These are phyloP conservation scores for Cinnamomum micranthum DNA, from an alignment of 164 flowering plant species.

Conservation along the genomic window DNA sequence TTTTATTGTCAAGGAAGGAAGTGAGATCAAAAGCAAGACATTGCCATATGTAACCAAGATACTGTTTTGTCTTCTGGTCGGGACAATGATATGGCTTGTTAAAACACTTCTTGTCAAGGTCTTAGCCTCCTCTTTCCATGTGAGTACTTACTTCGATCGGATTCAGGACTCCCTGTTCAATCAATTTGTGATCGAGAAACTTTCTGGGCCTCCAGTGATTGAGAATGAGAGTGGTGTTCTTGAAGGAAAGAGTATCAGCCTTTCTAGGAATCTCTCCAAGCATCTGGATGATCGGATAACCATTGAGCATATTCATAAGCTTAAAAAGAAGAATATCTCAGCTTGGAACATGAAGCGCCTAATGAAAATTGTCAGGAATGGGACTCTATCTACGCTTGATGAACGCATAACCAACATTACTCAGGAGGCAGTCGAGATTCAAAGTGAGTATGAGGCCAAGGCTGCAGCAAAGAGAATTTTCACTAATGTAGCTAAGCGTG, in stretches of 20 bases:
- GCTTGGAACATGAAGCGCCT: constrained; percentile 79
- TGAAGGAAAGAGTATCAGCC: constrained; percentile 25
- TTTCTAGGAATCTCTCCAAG: constrained; percentile 27
- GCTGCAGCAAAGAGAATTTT: constrained; percentile 60
- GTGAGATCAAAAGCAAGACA: constrained; percentile 23
- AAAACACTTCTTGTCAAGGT: constrained; percentile 53
- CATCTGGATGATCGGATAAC: constrained; percentile 36
- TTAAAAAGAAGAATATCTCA: constrained; percentile 59
- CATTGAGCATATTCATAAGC: constrained; percentile 54
- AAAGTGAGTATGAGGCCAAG: constrained; percentile 52
- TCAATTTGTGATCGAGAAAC: constrained; percentile 56
- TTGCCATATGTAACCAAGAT: constrained; percentile 49
- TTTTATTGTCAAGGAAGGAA: constrained; percentile 42
- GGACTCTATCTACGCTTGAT: constrained; percentile 48
- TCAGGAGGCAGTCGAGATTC: constrained; percentile 29
- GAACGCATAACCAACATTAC: constrained; percentile 33
- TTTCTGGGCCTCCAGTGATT: constrained; percentile 45
- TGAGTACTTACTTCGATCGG: constrained; percentile 50
- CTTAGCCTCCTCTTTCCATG: constrained; percentile 53
- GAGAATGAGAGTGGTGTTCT: constrained; percentile 27
- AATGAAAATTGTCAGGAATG: constrained; percentile 50
- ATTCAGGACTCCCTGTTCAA: constrained; percentile 58
- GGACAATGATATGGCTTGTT: constrained; percentile 42
- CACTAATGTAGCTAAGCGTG: constrained; percentile 46
- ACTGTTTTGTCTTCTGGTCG: constrained; percentile 49